These are phyloP conservation scores for Spathaspora gorwiae DNA, from an alignment of 805 yeast species.

Conservation along the genomic window DNA sequence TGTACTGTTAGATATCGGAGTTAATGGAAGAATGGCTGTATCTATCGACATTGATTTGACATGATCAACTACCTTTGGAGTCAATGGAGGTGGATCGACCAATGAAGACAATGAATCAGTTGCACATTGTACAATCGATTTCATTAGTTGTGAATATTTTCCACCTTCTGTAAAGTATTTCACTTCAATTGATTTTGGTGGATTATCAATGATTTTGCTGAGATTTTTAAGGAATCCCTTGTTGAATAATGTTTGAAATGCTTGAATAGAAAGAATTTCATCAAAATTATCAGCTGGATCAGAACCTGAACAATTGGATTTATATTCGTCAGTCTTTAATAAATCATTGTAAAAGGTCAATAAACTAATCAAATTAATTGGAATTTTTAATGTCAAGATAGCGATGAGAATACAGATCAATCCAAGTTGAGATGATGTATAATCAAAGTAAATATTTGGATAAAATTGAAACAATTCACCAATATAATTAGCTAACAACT, in stretches of 20 bases:
- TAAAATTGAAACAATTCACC: constrained; percentile 67
- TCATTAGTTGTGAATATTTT: constrained; percentile 35
- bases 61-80: constrained; percentile 22
- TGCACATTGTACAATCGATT: constrained; percentile 27
- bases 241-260: constrained; percentile 16
- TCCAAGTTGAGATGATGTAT: constrained; percentile 50
- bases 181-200: constrained; percentile 43
- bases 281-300: constrained; percentile 15
- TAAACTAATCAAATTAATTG: constrained; percentile 19
- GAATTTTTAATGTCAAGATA: constrained; percentile 29
- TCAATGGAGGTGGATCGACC: constrained; percentile 20
- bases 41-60: constrained; percentile 1
- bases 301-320: constrained; percentile 21
- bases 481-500: constrained; percentile 53
- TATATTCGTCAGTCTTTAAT: constrained; percentile 9
- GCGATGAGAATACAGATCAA: constrained; percentile 36
- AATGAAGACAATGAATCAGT: constrained; percentile 18
- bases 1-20: constrained; percentile 22
- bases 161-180: constrained; percentile 40
- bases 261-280: constrained; percentile 15
- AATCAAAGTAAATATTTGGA: constrained; percentile 51
- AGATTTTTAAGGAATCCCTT: constrained; percentile 10
- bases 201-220: constrained; percentile 37
- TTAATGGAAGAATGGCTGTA: constrained; percentile 17
- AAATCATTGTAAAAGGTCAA: constrained; percentile 17